Base-by-base conservation (phyloP, 805 yeast genomes). In the Pichia manshurica region DNA sequence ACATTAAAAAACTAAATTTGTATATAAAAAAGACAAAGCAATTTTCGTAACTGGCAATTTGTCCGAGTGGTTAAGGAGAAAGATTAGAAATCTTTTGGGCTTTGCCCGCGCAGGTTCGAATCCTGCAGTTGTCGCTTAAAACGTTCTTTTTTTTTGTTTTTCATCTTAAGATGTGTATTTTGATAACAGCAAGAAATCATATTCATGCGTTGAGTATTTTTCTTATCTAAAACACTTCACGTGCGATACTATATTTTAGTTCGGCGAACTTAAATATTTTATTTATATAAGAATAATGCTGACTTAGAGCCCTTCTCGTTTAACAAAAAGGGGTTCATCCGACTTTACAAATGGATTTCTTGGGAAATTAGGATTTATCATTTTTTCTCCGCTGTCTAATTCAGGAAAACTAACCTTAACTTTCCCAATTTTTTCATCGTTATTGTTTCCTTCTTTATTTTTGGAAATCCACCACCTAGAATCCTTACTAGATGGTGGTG, bases 391-490 rank as follows among this genome's bases (percentile, higher is more conserved):
- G 4, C 69, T 65, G 8, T 61, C 65, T 31, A 81, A 58, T 37
- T 75, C 75, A 4, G 69, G 65, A 17, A 85, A 71, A 8, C 62
- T 61, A 2, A 91, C 84, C 59, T 83, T 87, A 2, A 90, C 89
- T 12, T 82, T 76, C 0, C 56, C 58, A 3, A 49, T 42, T 3
- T 45, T 52, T 6, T 37, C 45, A 16, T 46, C 46, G 12, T 50
- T 42, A 2, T 20, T 32, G 16, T 33, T 35, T 9, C 19, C 35
- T n/a, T 38, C 47, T 49, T 75, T 73, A 0, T 93, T 91, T 10
- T 82, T 82, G 13, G 84, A 82, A 16, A 87, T 72, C 99, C 99
- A 93, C 99, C 99, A 93, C 63, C 87, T 87, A 2, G 57, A 51
- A 8, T 33, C 29, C 20, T 74, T 69, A 13, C 71, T 65, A 49